A percentile compares a stretch with the other conserved stretches of the same genome.
phyloP scores from a whole-genome alignment of 768 basidiomycete species.

The Agaricus blazei region DNA sequence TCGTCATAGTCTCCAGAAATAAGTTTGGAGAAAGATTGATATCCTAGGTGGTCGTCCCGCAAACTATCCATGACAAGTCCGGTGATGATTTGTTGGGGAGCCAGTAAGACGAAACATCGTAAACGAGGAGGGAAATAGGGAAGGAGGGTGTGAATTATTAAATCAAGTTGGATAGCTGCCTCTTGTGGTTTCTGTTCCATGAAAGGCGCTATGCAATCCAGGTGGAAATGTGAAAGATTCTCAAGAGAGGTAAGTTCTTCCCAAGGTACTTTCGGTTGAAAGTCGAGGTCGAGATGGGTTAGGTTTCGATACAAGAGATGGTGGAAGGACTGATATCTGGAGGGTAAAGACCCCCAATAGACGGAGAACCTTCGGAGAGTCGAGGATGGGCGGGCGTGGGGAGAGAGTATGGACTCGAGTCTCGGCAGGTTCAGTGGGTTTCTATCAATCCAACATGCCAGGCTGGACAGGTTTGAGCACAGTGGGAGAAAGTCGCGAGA shows the following conservation, averaged over 20 bases:
- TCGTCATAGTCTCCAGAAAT: neutral
- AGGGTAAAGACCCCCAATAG: slow-evolving; percentile 2
- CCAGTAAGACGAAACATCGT: slow-evolving; percentile 2
- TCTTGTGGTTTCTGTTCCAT: neutral
- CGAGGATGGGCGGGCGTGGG: neutral
- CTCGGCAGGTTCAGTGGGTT: neutral
- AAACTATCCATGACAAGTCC: neutral
- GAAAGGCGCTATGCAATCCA: neutral
- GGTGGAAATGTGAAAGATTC: neutral
- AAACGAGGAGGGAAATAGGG: neutral
- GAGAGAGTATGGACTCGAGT: slow-evolving; percentile 3
- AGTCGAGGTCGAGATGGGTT: slow-evolving; percentile 6
- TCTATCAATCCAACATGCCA: slow-evolving; percentile 1
- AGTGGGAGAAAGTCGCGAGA: neutral
- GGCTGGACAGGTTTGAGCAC: neutral
- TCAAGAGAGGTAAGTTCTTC: neutral
- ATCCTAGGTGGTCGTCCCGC: neutral
- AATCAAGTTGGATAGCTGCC: neutral
- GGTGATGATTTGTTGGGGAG: neutral
- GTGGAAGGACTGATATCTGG: neutral
- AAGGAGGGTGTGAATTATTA: neutral
- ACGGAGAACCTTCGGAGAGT: slow-evolving; percentile 3
- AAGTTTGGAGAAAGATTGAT: neutral
- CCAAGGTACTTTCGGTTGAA: neutral
- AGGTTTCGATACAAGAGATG: slow-evolving; percentile 4